These are phyloP conservation scores for Mortierella sp. DNA, from an alignment of 371 early-diverging fungal genomes.

Conservation along the genomic window DNA sequence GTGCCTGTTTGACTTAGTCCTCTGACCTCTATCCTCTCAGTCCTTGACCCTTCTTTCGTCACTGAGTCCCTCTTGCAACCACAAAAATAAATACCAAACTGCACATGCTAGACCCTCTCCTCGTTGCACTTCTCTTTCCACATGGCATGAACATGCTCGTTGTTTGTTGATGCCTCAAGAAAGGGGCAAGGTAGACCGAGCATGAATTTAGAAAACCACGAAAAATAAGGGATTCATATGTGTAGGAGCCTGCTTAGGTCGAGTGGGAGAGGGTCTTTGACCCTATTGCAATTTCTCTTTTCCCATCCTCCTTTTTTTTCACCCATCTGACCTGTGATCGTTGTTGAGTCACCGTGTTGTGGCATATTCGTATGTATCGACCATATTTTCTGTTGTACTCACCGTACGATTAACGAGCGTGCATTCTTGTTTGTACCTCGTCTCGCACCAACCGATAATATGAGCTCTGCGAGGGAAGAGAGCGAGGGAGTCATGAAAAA, in stretches of 20 bases:
- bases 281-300: background rate
- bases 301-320: background rate
- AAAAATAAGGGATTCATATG: background rate
- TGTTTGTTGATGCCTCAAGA: background rate
- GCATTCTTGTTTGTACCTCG: background rate
- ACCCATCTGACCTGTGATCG: background rate
- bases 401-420: background rate
- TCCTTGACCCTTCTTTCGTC: background rate
- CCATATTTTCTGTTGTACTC: background rate
- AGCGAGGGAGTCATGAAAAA: background rate
- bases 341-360: background rate
- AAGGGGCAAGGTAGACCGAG: background rate
- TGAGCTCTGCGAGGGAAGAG: background rate
- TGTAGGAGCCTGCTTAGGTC: background rate
- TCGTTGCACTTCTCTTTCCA: background rate
- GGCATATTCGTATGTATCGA: background rate
- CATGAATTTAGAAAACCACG: slow-evolving; percentile 4
- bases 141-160: background rate
- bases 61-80: background rate
- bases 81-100: background rate
- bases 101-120: slow-evolving; percentile 3
- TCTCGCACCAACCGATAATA: background rate
- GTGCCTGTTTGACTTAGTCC: background rate
- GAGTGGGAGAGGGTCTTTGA: background rate
- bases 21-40: background rate